Conservation (phyloP, 148 eudicot species). For the Oxyria digyna region DNA sequence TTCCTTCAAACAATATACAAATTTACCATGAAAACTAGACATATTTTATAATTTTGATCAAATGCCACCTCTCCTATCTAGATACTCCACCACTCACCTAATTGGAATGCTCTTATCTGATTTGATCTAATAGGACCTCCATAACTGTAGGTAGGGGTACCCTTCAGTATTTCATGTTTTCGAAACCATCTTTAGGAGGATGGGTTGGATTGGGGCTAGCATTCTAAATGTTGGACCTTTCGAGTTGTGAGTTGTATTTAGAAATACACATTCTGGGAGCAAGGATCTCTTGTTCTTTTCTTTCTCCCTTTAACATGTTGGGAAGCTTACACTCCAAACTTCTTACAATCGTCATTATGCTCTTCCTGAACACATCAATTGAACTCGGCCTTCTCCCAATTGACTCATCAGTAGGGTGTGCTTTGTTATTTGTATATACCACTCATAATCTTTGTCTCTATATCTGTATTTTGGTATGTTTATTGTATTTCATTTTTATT, state of each 20-base stretch:
- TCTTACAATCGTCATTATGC: neutral
- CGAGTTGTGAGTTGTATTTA: neutral
- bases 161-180: neutral
- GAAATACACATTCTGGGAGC: neutral
- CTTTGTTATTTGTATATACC: neutral
- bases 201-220: too few species aligned
- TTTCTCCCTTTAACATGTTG: neutral
- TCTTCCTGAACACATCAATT: neutral
- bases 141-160: neutral
- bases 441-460: neutral
- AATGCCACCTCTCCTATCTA: neutral
- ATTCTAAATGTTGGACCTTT: neutral
- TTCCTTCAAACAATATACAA: neutral
- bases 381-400: neutral
- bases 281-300: neutral
- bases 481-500: neutral
- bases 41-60: neutral
- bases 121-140: neutral
- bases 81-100: neutral
- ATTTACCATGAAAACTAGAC: neutral
- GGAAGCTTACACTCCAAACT: neutral
- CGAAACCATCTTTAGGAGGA: too few species aligned
- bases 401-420: neutral
- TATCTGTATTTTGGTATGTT: neutral
- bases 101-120: neutral